Evolutionary conservation across 2,329 filamentous ascomycete genomes (phyloP).

Genomic region (Botrytis porri): DNA sequence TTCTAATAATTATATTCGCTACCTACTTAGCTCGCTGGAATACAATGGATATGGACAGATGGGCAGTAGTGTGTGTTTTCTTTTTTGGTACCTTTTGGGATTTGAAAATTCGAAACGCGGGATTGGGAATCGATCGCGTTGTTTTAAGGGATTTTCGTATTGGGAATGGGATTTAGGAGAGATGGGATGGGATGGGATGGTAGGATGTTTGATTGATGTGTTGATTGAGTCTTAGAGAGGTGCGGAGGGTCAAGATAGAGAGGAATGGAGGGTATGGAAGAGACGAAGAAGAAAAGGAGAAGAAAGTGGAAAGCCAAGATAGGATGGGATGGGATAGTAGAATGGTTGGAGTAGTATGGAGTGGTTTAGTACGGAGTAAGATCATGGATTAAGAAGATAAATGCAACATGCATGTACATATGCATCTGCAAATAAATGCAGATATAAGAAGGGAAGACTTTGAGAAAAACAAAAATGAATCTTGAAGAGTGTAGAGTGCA

Average conservation of each 20-base stretch:
- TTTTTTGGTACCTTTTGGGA: constrained; percentile 5
- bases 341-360: background rate
- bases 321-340: background rate
- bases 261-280: background rate
- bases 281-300: background rate
- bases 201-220: background rate
- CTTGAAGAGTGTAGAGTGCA: background rate
- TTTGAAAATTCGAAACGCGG: constrained; percentile 9
- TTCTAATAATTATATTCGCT: constrained; percentile 19
- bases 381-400: background rate
- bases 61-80: background rate
- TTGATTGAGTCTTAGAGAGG: background rate
- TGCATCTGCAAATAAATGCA: background rate
- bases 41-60: constrained; percentile 14
- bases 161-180: background rate
- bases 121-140: background rate
- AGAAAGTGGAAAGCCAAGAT: background rate
- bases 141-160: background rate
- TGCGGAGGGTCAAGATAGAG: background rate
- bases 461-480: background rate
- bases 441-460: background rate
- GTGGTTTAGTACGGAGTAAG: background rate
- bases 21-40: constrained; percentile 4
- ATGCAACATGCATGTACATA: background rate
- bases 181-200: background rate